A percentile compares a stretch with the other conserved stretches of the same genome.
phyloP scores from a whole-genome alignment of 1,284 basidiomycete species.

The Paramarasmius palmivorus region DNA sequence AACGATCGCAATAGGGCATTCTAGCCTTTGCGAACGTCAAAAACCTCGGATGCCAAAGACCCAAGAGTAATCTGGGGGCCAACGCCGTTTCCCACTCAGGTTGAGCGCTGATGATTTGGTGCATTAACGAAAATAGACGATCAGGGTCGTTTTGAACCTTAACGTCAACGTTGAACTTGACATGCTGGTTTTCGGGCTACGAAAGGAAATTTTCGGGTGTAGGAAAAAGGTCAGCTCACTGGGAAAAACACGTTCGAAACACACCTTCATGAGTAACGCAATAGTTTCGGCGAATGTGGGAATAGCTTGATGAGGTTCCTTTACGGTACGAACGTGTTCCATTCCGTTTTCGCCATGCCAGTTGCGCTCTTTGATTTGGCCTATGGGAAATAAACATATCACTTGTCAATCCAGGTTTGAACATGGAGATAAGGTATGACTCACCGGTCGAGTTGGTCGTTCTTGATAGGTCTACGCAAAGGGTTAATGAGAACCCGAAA shows the following conservation, averaged over 20 bases:
- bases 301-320: conserved; percentile 83
- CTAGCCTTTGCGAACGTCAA: conserved; percentile 72
- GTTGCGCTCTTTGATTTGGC: conserved; percentile 65
- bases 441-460: conserved; percentile 70
- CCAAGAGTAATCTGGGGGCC: conserved; percentile 90
- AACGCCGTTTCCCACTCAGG: conserved; percentile 78
- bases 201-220: conserved; percentile 5
- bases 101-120: conserved; percentile 69
- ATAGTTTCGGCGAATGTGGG: conserved; percentile 87
- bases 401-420: neutral
- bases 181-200: conserved; percentile 82
- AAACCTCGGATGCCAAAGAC: conserved; percentile 93
- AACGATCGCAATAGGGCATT: conserved; percentile 83
- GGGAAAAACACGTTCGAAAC: conserved; percentile 22
- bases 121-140: conserved; percentile 85
- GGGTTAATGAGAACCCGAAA: conserved; percentile 4
- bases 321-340: conserved; percentile 80
- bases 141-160: conserved; percentile 93
- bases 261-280: conserved; percentile 76
- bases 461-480: conserved; percentile 54
- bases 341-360: conserved; percentile 79
- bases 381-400: conserved; percentile 38
- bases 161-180: conserved; percentile 91
- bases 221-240: conserved; percentile 8
- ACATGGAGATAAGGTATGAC: conserved; percentile 11